Percentiles rank a stretch among this genome's conserved stretches.
These are phyloP conservation scores for Pythium dissotocum DNA, from an alignment of 352 stramenopile species.

Conservation along the genomic window DNA sequence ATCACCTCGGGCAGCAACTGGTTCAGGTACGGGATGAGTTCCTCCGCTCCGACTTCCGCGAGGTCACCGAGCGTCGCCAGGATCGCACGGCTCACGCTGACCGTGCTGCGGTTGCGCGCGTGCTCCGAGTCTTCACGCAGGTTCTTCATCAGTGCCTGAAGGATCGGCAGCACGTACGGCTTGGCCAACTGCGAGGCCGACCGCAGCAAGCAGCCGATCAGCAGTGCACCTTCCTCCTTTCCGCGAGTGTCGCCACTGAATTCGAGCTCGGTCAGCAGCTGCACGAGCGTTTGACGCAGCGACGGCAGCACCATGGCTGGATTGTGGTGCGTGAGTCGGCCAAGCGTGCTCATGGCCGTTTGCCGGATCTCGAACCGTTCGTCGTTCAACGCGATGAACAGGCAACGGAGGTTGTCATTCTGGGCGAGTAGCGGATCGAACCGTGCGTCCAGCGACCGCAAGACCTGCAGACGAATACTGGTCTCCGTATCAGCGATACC, in stretches of 20 bases:
- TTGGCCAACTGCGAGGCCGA: conserved; percentile 79
- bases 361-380: conserved; percentile 88
- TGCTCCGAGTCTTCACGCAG: conserved; percentile 79
- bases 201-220: conserved; percentile 79
- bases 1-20: conserved; percentile 87
- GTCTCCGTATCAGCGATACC: conserved; percentile 87
- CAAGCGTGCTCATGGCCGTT: conserved; percentile 87
- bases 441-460: conserved; percentile 76
- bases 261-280: conserved; percentile 85
- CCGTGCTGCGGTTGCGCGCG: conserved; percentile 70
- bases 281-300: conserved; percentile 81
- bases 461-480: conserved; percentile 78
- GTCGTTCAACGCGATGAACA: conserved; percentile 89
- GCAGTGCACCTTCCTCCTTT: conserved; percentile 80
- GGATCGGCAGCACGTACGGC: conserved; percentile 83
- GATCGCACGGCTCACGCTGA: conserved; percentile 85
- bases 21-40: conserved; percentile 80
- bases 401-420: conserved; percentile 81
- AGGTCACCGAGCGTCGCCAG: conserved; percentile 81
- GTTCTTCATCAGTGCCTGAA: conserved; percentile 88
- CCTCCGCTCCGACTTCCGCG: conserved; percentile 72
- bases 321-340: conserved; percentile 84
- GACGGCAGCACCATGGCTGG: conserved; percentile 79
- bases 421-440: conserved; percentile 81
- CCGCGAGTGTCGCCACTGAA: conserved; percentile 80